Evolutionary conservation across 2,329 filamentous ascomycete genomes (phyloP).

Genomic region (Fusarium virguliforme): DNA sequence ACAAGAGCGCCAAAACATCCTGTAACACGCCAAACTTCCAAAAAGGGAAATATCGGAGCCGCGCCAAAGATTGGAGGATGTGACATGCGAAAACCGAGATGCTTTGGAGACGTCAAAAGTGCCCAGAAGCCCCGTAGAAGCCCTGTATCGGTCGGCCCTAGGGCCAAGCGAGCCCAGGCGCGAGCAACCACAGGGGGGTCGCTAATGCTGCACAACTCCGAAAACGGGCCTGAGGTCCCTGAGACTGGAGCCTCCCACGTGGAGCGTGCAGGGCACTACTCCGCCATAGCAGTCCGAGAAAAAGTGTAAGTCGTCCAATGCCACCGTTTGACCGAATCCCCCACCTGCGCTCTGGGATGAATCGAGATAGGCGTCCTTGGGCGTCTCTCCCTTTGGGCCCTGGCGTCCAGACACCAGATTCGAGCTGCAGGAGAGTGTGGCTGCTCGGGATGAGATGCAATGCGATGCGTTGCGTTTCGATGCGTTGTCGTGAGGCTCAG

Average conservation of each 20-base stretch:
- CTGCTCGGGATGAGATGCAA: slow-evolving; percentile 4
- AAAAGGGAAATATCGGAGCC: slow-evolving; percentile 30
- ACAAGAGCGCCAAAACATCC: slow-evolving; percentile 27
- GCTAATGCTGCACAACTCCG: slow-evolving; percentile 51
- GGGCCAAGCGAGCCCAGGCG: slow-evolving; percentile 38
- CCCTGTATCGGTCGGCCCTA: slow-evolving; percentile 29
- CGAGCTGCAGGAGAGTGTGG: slow-evolving; percentile 9
- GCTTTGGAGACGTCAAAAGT: slow-evolving; percentile 32
- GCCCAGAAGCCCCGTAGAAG: slow-evolving; percentile 34
- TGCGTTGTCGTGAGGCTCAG: slow-evolving; percentile 32
- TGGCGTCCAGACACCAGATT: slow-evolving; percentile 21
- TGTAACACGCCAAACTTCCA: slow-evolving; percentile 31
- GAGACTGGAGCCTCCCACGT: slow-evolving; percentile 52
- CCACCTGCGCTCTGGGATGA: slow-evolving; percentile 31
- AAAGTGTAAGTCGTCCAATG: slow-evolving; percentile 49
- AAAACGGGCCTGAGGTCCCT: slow-evolving; percentile 44
- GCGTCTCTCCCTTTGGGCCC: slow-evolving; percentile 12
- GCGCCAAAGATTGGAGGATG: slow-evolving; percentile 38
- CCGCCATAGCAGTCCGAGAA: slow-evolving; percentile 44
- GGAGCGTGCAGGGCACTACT: slow-evolving; percentile 53
- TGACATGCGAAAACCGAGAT: slow-evolving; percentile 19
- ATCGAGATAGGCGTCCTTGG: slow-evolving; percentile 29
- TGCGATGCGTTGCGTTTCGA: slow-evolving; percentile 25
- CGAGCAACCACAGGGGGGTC: slow-evolving; percentile 33
- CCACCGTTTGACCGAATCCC: slow-evolving; percentile 44